Base-by-base conservation (phyloP, 2,329 filamentous ascomycete genomes). In the Phaeophleospora eucalypticola region DNA sequence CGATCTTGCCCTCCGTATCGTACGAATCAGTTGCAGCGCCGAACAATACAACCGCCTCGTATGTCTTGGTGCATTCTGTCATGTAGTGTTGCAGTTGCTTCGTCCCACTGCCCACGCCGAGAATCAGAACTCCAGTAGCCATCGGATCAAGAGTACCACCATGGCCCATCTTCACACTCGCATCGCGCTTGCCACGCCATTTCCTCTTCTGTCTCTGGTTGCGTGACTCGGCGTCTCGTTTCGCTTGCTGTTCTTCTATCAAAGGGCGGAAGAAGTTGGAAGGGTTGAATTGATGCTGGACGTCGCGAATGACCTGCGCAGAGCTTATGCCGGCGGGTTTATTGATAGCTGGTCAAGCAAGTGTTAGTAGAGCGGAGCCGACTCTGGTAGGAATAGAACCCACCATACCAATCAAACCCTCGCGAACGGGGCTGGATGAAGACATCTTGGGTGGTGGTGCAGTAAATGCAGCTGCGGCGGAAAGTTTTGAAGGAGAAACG, bases 131-230 rank as follows among this genome's bases (percentile, higher is more conserved):
- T 37, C 93, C 93, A 1, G 90, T 95, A 7, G 93, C 93, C 60
- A 96, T 78, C 19, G 93, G 93, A 64, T 98, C 93, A 15, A 98
- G 79, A 1, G 93, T 98, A 36, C 93, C 93, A 51, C 93, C 93
- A 71, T 98, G 93, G 27, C 93, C 93, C 62, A 97, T 87, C 74
- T 97, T 98, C 58, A 97, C 84, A 52, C 87, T 81, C 4, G 84
- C 66, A 1, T 78, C 81, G 53, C 77, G 75, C 38, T 70, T 71
- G 53, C 72, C 71, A 19, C 53, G 48, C 78, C 56, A 39, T 38
- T 47, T 56, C 1, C 70, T 68, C 50, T 83, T 79, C 57, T 77
- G 75, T 57, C 77, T 77, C 64, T 85, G 80, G 48, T 74, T 72
- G 48, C 77, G 73, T 48, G 71, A 71, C 65, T 87, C 83, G 56